A percentile compares a stretch with the other conserved stretches of the same genome.
Evolutionary conservation across 2,329 filamentous ascomycete genomes (phyloP).

Genomic region (Colletotrichum sp.): DNA sequence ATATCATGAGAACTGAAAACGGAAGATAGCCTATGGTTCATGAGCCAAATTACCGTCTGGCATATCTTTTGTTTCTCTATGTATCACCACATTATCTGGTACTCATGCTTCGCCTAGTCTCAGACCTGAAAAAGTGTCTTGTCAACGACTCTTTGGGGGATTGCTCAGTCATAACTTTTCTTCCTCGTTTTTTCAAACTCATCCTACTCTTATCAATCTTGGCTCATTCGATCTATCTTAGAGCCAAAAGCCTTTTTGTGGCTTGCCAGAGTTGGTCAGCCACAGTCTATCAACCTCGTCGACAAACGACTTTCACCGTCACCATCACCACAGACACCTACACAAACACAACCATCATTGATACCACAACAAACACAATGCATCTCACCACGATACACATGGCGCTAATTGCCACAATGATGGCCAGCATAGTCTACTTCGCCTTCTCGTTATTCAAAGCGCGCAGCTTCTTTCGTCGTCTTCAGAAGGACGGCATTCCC

Average conservation of each 20-base stretch:
- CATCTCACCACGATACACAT: neutral
- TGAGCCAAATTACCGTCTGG: neutral
- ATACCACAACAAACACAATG: neutral
- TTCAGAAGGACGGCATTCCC: neutral
- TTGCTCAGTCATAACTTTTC: neutral
- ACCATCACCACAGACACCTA: neutral
- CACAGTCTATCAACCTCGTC: neutral
- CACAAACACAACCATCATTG: neutral
- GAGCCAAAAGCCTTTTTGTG: neutral
- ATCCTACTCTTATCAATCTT: neutral
- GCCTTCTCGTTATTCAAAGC: neutral
- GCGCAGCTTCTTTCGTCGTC: neutral
- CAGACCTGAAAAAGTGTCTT: constrained; percentile 3
- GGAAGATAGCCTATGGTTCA: neutral
- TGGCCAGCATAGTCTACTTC: neutral
- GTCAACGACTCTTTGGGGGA: neutral
- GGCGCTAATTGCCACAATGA: neutral
- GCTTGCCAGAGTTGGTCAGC: neutral
- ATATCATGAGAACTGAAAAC: neutral
- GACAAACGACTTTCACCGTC: neutral
- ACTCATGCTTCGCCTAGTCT: neutral
- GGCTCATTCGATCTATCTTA: neutral
- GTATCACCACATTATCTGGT: neutral
- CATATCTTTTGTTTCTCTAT: neutral
- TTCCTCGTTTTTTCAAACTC: neutral